phyloP scores from a whole-genome alignment of 2,329 filamentous ascomycete species.

The Cladosporium oxysporum region DNA sequence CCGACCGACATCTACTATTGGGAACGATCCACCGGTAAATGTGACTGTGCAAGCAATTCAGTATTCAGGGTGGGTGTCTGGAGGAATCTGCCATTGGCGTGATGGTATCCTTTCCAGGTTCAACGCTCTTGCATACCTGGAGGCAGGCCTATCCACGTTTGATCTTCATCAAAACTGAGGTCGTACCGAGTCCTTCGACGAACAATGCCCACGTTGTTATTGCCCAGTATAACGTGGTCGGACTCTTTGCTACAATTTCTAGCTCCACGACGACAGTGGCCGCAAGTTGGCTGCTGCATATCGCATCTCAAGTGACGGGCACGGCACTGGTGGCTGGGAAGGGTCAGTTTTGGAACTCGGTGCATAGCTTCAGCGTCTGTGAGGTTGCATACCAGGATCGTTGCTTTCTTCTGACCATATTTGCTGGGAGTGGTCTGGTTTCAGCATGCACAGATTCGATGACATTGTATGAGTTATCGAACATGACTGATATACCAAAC shows the following conservation, averaged over 20 bases:
- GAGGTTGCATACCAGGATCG: background rate
- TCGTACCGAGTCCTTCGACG: background rate
- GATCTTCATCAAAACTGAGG: background rate
- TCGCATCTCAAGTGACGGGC: constrained; percentile 6
- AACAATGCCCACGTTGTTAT: background rate
- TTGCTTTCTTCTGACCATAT: background rate
- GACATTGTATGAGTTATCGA: background rate
- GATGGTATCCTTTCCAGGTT: background rate
- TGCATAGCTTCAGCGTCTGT: background rate
- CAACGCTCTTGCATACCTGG: background rate
- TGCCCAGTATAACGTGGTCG: background rate
- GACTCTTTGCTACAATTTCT: constrained; percentile 1
- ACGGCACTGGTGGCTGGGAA: background rate
- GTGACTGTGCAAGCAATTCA: background rate
- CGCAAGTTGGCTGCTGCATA: constrained; percentile 1
- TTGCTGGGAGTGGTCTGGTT: background rate
- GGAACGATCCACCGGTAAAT: background rate
- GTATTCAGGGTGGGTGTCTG: background rate
- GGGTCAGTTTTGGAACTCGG: background rate
- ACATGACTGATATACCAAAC: background rate
- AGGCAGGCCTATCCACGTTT: background rate
- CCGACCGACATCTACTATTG: background rate
- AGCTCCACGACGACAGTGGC: constrained; percentile 1
- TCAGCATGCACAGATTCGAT: background rate
- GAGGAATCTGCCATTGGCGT: background rate